Base-by-base conservation (phyloP, 495 filamentous ascomycete genomes). In the Aspergillus mulundensis region DNA sequence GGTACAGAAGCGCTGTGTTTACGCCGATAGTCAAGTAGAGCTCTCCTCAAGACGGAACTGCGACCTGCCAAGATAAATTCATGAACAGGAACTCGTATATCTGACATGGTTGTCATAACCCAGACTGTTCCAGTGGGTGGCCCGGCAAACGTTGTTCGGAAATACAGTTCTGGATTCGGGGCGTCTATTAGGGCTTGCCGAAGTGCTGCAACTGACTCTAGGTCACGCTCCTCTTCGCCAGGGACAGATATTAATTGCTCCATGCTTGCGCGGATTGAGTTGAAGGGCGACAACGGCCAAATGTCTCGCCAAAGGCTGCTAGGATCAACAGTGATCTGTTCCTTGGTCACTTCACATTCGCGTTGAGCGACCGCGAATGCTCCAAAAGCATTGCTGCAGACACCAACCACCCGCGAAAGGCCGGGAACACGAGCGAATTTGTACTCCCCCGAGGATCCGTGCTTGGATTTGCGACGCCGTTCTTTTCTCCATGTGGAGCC, bases 371-470 rank as follows among this genome's bases (percentile, higher is more conserved):
- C 94, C 18, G 91, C 88, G 77, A 88, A 97, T 7, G 90, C 88
- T 4, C 94, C 94, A 72, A 86, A 95, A 2, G 85, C 80, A 16
- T 91, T 97, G 42, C 91, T 91, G 61, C 90, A 81, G 2, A 97
- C 91, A 25, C 87, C 84, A 18, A 86, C 79, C 6, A 93, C 87
- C 23, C 89, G 83, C 1, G 91, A 97, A 34, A 98, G 78, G 43
- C 87, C 88, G 3, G 95, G 87, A 19, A 98, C 84, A 23, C 94
- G 84, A 61, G 88, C 84, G 63, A 96, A 97, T 60, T 97, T 97
- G 74, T 90, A 96, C 60, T 96, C 90, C n/a, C 80, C 71, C 5
- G 77, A 72, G 49, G 75, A 82, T 0, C 85, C 78, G 63, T 89
- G 85, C 63, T 95, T 96, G 56, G 83, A 81, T 57, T 91, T 93